Evolutionary conservation across 176 grass and related monocot species (phyloP), one percentile per base, ranked within the genome.

Genomic region (Rhipidocladum racemiflorum): DNA sequence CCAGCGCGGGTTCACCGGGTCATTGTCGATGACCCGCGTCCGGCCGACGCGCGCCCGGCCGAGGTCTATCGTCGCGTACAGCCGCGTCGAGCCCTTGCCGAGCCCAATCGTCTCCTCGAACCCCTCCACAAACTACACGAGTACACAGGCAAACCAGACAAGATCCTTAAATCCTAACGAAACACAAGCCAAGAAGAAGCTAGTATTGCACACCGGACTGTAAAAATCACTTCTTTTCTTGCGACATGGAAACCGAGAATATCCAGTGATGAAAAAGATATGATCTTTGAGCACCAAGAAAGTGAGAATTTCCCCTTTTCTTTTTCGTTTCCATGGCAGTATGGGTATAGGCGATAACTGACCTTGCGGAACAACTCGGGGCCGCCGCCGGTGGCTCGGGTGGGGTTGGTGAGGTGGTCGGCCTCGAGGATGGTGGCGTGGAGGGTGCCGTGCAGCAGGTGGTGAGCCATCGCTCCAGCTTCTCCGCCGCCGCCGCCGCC

Each of bases 1-100:
- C 96, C 96, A 99, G 23, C 92, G 87, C 49, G 96, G 96, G 81
- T 99, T 99, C 70, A 74, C 79, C 18, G 92, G 80, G 83, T 99
- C 92, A 21, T 81, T 74, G 62, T 55, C 16, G 77, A 95, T 82
- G 55, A 91, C 88, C 69, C 91, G 87, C 65, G 96, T 99, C 79
- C 96, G 85, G 27, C 90, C 96, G 60, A 99, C 96, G 65, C 96
- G 86, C 24, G 96, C 92, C 62, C 78, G 55, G 49, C 90, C 96
- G 38, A 95, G 66, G 80, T 99, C 96, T 51, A 99, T 77, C 18
- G 90, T 95, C 23, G 92, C 96, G 86, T 95, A 99, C 46, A 95
- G 75, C 79, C 87, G 90, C 57, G 95, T 88, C 65, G 88, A 48
- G 7, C 95, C 92, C 76, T 93, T 94, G 34, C 95, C 95, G 36